Conservation (phyloP, 1,139 yeast species). For the Yamadazyma songkhlaensis region DNA sequence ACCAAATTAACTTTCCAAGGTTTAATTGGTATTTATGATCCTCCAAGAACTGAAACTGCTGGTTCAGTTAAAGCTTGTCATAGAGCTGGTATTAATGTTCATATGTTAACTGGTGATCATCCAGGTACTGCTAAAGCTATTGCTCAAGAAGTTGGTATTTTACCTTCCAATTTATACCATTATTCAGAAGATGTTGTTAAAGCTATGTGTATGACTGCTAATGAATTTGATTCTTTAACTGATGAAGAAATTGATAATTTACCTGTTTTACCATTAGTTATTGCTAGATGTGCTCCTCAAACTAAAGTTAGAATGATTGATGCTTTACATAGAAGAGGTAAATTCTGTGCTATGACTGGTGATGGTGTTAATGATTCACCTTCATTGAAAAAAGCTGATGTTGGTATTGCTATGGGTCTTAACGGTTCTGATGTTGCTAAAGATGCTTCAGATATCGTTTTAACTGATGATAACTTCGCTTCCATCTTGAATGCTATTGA, state of each 20-base stretch:
- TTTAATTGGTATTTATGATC: slow-evolving; percentile 78
- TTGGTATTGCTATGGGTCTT: slow-evolving; percentile 86
- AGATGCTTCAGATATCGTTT: slow-evolving; percentile 74
- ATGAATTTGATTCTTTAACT: slow-evolving; percentile 62
- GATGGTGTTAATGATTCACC: slow-evolving; percentile 89
- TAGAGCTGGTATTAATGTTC: slow-evolving; percentile 75
- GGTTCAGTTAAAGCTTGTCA: slow-evolving; percentile 68
- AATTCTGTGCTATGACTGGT: slow-evolving; percentile 83
- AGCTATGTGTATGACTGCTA: slow-evolving; percentile 75
- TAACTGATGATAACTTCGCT: slow-evolving; percentile 75
- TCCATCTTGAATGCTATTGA: slow-evolving; percentile 75
- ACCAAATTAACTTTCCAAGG: slow-evolving; percentile 59
- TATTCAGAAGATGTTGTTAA: slow-evolving; percentile 60
- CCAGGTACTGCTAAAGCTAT: slow-evolving; percentile 81
- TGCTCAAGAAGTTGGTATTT: slow-evolving; percentile 81
- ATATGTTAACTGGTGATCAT: slow-evolving; percentile 85
- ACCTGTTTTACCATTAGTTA: slow-evolving; percentile 73
- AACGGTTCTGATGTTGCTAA: slow-evolving; percentile 82
- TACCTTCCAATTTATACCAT: slow-evolving; percentile 67
- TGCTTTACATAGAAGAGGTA: slow-evolving; percentile 69
- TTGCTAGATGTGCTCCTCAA: slow-evolving; percentile 85
- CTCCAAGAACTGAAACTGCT: slow-evolving; percentile 74
- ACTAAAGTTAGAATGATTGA: slow-evolving; percentile 84
- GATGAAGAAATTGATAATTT: slow-evolving; percentile 65
- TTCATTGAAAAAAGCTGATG: slow-evolving; percentile 74